Percentiles rank a stretch among this genome's conserved stretches.
phyloP scores from a whole-genome alignment of 768 basidiomycete genomes.

The Phanerochaete sordida region DNA sequence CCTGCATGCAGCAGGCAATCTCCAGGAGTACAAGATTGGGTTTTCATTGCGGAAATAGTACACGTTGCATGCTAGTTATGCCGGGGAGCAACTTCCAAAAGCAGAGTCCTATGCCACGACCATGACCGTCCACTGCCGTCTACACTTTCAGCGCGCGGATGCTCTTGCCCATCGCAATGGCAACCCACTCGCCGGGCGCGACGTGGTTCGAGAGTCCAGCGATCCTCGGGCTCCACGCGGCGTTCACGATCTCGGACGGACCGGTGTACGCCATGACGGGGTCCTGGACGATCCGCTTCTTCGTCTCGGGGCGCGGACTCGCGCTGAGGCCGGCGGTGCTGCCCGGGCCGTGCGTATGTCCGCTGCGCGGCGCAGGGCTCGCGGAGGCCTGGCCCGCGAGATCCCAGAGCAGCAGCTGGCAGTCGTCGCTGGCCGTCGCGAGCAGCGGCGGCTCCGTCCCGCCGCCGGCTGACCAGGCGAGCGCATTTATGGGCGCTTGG shows the following conservation, averaged over 20 bases:
- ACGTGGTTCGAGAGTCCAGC: constrained; percentile 74
- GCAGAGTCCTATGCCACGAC: background rate
- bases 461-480: constrained; percentile 76
- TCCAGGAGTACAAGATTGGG: no score
- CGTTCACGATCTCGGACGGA: constrained; percentile 70
- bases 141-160: constrained; percentile 82
- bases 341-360: background rate
- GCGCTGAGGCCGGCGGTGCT: constrained; percentile 74
- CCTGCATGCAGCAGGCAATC: no score
- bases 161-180: constrained; percentile 76
- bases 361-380: constrained; percentile 50
- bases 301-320: constrained; percentile 69
- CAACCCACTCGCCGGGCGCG: constrained; percentile 82
- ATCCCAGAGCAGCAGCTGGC: constrained; percentile 93
- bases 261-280: constrained; percentile 86
- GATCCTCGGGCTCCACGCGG: constrained; percentile 88
- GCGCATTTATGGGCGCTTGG: constrained; percentile 74
- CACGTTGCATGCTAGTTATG: background rate
- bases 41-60: background rate
- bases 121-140: constrained; percentile 7
- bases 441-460: constrained; percentile 68
- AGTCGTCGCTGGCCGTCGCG: constrained; percentile 90
- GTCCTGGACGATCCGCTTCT: constrained; percentile 68
- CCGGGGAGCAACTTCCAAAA: background rate
- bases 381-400: constrained; percentile 62